Percentiles rank a stretch among this genome's conserved stretches.
phyloP scores from a whole-genome alignment of 2,329 filamentous ascomycete species.

The Ophioceras dolichostomum region DNA sequence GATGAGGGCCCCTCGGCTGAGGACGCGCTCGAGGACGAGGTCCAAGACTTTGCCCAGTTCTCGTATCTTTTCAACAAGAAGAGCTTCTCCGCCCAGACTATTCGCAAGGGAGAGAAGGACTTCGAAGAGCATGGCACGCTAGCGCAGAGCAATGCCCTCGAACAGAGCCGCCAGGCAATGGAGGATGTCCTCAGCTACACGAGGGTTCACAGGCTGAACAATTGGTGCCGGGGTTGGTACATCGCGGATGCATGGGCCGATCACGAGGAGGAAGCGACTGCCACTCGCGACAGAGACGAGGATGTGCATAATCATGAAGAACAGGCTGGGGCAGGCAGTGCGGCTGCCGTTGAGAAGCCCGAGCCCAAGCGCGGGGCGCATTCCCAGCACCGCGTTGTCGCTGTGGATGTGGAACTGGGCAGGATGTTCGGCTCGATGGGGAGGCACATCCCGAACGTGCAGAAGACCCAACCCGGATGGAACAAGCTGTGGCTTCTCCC shows the following conservation, averaged over 20 bases:
- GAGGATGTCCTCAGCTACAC: constrained; percentile 73
- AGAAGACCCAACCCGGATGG: constrained; percentile 39
- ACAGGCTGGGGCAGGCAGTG: constrained; percentile 8
- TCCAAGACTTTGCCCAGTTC: constrained; percentile 76
- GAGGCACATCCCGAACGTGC: constrained; percentile 40
- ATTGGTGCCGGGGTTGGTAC: constrained; percentile 59
- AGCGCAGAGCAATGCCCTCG: constrained; percentile 65
- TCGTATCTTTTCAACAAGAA: constrained; percentile 37
- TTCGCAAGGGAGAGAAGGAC: constrained; percentile 92
- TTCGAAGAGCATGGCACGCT: constrained; percentile 88
- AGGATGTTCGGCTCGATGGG: constrained; percentile 58
- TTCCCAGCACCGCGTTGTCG: constrained; percentile 42
- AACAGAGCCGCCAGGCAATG: constrained; percentile 76
- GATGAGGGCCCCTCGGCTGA: constrained; percentile 27
- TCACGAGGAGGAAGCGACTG: constrained; percentile 8
- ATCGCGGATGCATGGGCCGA: constrained; percentile 48
- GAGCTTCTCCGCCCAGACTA: constrained; percentile 46
- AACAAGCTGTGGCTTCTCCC: constrained; percentile 73
- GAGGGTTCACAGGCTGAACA: constrained; percentile 57
- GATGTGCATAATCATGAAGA: constrained; percentile 13
- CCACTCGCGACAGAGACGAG: constrained; percentile 10
- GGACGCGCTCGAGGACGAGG: constrained; percentile 61
- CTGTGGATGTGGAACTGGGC: constrained; percentile 60
- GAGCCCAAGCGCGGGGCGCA: constrained; percentile 13
- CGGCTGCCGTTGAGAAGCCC: constrained; percentile 1